Evolutionary conservation across 306 rosid genomes (phyloP).

Genomic region (Pueraria montana): DNA sequence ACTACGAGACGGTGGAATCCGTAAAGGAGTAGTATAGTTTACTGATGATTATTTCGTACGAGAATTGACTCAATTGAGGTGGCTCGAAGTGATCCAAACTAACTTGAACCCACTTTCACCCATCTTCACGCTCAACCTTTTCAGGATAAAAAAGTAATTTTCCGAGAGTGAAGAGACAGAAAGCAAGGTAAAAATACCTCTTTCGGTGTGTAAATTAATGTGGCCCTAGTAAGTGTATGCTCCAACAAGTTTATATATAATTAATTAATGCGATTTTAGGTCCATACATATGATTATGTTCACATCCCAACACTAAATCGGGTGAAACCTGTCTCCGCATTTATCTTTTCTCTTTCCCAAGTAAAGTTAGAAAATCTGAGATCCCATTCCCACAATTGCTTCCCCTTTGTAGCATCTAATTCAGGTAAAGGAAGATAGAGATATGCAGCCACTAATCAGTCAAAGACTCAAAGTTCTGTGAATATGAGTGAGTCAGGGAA

Average conservation of each 20-base stretch:
- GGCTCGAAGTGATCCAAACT: neutral
- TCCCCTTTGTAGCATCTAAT: neutral
- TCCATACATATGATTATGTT: neutral
- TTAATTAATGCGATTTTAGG: neutral
- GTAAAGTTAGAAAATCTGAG: neutral
- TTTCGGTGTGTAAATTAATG: neutral
- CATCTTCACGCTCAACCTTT: neutral
- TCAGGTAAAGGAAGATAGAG: conserved; percentile 3
- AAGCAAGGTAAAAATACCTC: neutral
- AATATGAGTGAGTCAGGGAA: no score
- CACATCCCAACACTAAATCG: neutral
- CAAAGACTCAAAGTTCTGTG: neutral
- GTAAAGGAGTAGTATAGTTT: neutral
- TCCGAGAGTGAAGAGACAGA: neutral
- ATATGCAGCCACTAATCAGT: neutral
- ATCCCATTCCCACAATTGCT: neutral
- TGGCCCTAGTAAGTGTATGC: neutral
- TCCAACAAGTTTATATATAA: no score
- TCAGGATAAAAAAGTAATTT: neutral
- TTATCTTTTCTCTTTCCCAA: neutral
- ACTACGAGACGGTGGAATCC: neutral
- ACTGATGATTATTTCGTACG: neutral
- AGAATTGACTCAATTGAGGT: neutral
- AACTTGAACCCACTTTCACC: neutral
- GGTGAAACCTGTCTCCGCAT: neutral